phyloP scores from a whole-genome alignment of 1,139 yeast species.

The Eremothecium coryli region DNA sequence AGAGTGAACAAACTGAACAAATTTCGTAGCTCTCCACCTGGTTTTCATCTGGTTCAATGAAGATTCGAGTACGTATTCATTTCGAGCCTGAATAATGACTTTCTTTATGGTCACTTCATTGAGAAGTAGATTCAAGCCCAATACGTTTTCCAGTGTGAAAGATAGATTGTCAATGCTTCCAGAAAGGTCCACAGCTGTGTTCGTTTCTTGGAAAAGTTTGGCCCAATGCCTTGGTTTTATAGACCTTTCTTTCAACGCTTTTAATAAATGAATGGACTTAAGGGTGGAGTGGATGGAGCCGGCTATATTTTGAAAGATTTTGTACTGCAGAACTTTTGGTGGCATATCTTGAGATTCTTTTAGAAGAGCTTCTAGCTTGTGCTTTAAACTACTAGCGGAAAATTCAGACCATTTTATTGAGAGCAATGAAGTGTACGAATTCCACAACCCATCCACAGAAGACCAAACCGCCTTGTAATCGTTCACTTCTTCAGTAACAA shows the following conservation, averaged over 20 bases:
- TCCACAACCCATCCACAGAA: conserved; percentile 49
- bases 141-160: conserved; percentile 49
- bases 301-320: conserved; percentile 58
- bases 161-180: conserved; percentile 17
- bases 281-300: conserved; percentile 37
- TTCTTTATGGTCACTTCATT: conserved; percentile 43
- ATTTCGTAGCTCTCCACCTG: conserved; percentile 40
- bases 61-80: conserved; percentile 60
- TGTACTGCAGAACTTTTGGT: conserved; percentile 51
- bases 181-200: conserved; percentile 19
- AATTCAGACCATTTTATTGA: conserved; percentile 43
- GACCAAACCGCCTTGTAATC: conserved; percentile 62
- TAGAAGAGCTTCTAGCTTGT: conserved; percentile 44
- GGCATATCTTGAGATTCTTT: conserved; percentile 47
- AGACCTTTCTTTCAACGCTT: conserved; percentile 47
- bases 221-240: conserved; percentile 67
- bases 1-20: conserved; percentile 50
- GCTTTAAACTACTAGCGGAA: conserved; percentile 41
- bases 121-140: conserved; percentile 44
- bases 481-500: conserved; percentile 41
- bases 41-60: conserved; percentile 40
- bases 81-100: conserved; percentile 56
- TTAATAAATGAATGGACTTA: conserved; percentile 35
- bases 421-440: conserved; percentile 40
- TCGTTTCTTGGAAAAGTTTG: conserved; percentile 34